A percentile compares a stretch with the other conserved stretches of the same genome.
Conservation (phyloP, 225 moss, liverwort and hornwort genomes). For the Marchantia paleacea region DNA sequence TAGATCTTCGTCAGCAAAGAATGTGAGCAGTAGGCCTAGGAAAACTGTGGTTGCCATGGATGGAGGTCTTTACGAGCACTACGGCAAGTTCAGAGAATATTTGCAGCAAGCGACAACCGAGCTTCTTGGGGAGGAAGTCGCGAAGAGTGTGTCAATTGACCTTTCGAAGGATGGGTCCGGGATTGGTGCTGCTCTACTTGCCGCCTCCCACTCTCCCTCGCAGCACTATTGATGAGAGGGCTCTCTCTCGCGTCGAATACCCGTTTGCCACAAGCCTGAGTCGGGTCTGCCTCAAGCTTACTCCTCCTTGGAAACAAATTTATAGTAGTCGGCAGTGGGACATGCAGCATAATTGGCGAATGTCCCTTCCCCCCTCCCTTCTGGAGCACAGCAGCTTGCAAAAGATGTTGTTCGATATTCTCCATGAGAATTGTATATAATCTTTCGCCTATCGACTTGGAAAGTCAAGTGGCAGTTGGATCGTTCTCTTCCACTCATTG, state of each 20-base stretch:
- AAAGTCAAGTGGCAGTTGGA: constrained; percentile 8
- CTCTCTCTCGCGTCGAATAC: background rate
- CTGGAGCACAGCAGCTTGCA: constrained; percentile 14
- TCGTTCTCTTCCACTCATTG: constrained; percentile 14
- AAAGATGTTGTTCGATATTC: constrained; percentile 2
- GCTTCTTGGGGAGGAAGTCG: constrained; percentile 65
- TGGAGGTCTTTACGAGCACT: constrained; percentile 86
- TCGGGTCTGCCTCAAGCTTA: background rate
- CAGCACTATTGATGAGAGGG: background rate
- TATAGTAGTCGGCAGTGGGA: background rate
- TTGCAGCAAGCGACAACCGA: constrained; percentile 72
- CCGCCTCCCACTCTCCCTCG: constrained; percentile 65
- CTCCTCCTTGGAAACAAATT: background rate
- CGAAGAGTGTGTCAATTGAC: constrained; percentile 65
- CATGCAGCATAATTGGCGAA: constrained; percentile 10
- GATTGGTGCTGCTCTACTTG: constrained; percentile 86
- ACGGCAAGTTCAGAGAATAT: constrained; percentile 62
- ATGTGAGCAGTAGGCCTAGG: constrained; percentile 63
- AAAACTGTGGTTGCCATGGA: constrained; percentile 94
- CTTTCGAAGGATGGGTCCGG: constrained; percentile 92
- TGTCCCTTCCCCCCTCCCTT: constrained; percentile 1
- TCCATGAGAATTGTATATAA: constrained; percentile 28
- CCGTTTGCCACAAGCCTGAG: background rate
- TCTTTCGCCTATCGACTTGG: constrained; percentile 19
- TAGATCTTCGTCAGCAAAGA: constrained; percentile 18